phyloP scores from a whole-genome alignment of 352 stramenopile species.

The Pythium scleroteichum region DNA sequence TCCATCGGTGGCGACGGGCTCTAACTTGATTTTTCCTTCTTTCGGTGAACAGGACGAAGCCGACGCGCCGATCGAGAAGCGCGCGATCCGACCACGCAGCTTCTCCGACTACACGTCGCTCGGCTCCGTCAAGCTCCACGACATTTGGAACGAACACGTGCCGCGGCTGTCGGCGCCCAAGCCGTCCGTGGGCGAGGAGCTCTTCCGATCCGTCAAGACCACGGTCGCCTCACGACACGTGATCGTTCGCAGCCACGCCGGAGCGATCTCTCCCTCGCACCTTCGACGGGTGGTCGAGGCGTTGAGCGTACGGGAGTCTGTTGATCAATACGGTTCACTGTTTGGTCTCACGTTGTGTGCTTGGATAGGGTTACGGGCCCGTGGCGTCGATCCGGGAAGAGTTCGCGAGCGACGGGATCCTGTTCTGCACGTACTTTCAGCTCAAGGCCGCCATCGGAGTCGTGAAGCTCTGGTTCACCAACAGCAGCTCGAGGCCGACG shows the following conservation, averaged over 20 bases:
- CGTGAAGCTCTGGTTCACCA: slow-evolving; percentile 50
- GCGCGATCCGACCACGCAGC: slow-evolving; percentile 43
- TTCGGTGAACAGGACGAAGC: slow-evolving; percentile 8
- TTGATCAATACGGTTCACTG: not conserved
- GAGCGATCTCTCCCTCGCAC: slow-evolving; percentile 36
- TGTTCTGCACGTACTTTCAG: slow-evolving; percentile 81
- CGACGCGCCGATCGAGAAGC: slow-evolving; percentile 13
- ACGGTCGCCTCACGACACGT: slow-evolving; percentile 67
- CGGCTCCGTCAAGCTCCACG: slow-evolving; percentile 22
- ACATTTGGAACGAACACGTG: slow-evolving; percentile 31
- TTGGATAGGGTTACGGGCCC: slow-evolving; percentile 56
- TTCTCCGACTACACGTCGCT: slow-evolving; percentile 72
- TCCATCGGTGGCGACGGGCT: no score
- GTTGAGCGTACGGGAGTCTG: slow-evolving; percentile 45
- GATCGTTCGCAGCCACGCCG: slow-evolving; percentile 45
- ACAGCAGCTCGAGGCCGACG: slow-evolving; percentile 6
- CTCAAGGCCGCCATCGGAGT: slow-evolving; percentile 62
- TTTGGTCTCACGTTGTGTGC: not conserved
- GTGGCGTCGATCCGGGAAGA: slow-evolving; percentile 51
- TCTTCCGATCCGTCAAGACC: slow-evolving; percentile 62
- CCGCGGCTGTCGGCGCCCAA: slow-evolving; percentile 2
- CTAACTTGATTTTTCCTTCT: not conserved
- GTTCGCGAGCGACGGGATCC: slow-evolving; percentile 48
- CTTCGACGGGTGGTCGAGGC: slow-evolving; percentile 50
- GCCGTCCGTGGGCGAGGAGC: slow-evolving; percentile 27